These are phyloP conservation scores for Asclepias syriaca DNA, from an alignment of 257 asterid species.

Conservation along the genomic window DNA sequence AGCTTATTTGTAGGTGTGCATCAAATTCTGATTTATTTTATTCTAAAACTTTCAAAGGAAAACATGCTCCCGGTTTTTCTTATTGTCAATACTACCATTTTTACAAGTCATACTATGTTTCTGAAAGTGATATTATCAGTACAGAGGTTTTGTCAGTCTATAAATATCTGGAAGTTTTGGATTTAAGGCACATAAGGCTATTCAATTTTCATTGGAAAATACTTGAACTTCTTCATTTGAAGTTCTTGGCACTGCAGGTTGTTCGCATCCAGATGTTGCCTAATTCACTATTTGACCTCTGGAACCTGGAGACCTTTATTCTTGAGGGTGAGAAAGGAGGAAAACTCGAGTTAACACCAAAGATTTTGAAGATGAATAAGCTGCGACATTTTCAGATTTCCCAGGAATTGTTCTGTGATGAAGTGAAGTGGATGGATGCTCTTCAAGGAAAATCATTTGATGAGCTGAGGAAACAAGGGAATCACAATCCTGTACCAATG, in stretches of 20 bases:
- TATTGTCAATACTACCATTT: background rate
- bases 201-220: background rate
- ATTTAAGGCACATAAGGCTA: background rate
- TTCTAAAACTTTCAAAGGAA: too few species aligned
- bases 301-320: constrained; percentile 3
- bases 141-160: background rate
- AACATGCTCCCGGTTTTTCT: background rate
- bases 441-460: background rate
- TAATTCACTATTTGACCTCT: background rate
- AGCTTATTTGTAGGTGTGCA: background rate
- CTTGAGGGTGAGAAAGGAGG: background rate
- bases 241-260: background rate
- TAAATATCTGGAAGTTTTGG: background rate
- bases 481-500: background rate
- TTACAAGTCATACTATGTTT: background rate
- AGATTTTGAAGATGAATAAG: constrained; percentile 4
- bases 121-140: background rate
- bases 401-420: background rate
- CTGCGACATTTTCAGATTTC: background rate
- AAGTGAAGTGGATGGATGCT: background rate
- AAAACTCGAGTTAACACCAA: background rate
- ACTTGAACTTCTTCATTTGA: background rate
- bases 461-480: background rate
- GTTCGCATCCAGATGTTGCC: background rate
- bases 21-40: too few species aligned